phyloP scores from a whole-genome alignment of 139 green algal species.

The Mesotaenium endlicherianum region DNA sequence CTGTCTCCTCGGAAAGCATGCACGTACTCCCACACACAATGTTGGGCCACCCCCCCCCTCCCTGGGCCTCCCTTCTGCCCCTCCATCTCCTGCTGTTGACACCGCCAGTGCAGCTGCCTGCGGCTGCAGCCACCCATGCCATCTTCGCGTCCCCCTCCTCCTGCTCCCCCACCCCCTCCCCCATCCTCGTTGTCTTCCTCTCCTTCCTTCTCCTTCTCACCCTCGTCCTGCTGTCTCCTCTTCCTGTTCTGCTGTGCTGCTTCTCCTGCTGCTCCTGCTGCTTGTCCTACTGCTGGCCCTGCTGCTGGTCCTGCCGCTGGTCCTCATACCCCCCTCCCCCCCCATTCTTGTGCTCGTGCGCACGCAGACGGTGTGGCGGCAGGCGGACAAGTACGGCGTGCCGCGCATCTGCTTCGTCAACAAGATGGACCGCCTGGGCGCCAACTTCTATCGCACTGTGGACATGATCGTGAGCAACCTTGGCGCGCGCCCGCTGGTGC shows the following conservation, averaged over 20 bases:
- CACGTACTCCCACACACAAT: no score
- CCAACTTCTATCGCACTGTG: slow-evolving; percentile 85
- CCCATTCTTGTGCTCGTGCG: no score
- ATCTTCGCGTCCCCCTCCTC: slow-evolving; percentile 55
- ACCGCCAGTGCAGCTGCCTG: not conserved
- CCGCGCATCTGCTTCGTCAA: slow-evolving; percentile 98
- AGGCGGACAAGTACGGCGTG: slow-evolving; percentile 97
- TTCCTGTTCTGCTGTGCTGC: no score
- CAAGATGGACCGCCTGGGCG: slow-evolving; percentile 99
- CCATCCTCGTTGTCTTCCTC: not conserved
- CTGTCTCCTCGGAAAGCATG: no score
- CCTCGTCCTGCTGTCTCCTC: no score
- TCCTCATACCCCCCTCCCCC: no score
- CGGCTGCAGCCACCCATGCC: not conserved
- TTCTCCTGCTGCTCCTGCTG: not conserved
- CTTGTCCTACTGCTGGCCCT: not conserved
- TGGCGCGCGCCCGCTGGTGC: slow-evolving; percentile 74
- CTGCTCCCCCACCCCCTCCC: slow-evolving; percentile 4
- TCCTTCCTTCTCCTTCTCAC: no score
- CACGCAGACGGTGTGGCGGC: slow-evolving; percentile 90
- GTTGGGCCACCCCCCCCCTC: not conserved
- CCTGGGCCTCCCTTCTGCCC: not conserved
- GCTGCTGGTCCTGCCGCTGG: not conserved
- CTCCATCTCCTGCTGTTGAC: not conserved
- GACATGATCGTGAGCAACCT: slow-evolving; percentile 85